These are phyloP conservation scores for Phytophthora rubi DNA, from an alignment of 352 stramenopile genomes.

Conservation along the genomic window DNA sequence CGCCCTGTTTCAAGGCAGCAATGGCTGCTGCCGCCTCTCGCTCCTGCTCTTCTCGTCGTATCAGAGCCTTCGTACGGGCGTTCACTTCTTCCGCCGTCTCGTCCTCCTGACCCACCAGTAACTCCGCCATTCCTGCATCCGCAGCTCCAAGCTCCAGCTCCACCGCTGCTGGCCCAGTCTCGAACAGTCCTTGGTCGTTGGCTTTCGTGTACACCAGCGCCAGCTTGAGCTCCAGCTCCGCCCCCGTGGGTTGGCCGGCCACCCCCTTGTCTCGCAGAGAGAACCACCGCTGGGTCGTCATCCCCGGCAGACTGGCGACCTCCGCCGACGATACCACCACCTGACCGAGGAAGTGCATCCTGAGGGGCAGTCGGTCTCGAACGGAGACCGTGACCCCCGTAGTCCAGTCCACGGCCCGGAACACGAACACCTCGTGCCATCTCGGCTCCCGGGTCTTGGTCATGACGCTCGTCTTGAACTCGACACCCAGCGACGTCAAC, in stretches of 20 bases:
- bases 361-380: constrained; percentile 74
- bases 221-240: constrained; percentile 75
- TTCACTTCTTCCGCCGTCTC: constrained; percentile 75
- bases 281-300: constrained; percentile 70
- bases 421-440: constrained; percentile 84
- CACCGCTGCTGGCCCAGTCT: constrained; percentile 19
- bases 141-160: constrained; percentile 23
- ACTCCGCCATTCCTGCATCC: constrained; percentile 21
- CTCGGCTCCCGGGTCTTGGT: constrained; percentile 64
- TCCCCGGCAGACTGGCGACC: constrained; percentile 59
- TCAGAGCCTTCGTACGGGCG: constrained; percentile 28
- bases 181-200: constrained; percentile 54
- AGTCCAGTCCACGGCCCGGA: constrained; percentile 72
- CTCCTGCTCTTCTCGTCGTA: constrained; percentile 61
- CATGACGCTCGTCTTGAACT: constrained; percentile 79
- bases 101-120: constrained; percentile 74
- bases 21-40: constrained; percentile 52
- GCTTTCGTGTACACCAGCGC: constrained; percentile 66
- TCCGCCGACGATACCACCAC: constrained; percentile 61
- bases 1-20: constrained; percentile 65
- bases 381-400: constrained; percentile 69
- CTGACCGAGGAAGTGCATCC: constrained; percentile 77
- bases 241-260: constrained; percentile 40
- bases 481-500: constrained; percentile 61
- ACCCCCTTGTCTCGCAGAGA: constrained; percentile 55